Evolutionary conservation across 2,329 filamentous ascomycete genomes (phyloP).

Genomic region (Dothiorella sarmentorum): DNA sequence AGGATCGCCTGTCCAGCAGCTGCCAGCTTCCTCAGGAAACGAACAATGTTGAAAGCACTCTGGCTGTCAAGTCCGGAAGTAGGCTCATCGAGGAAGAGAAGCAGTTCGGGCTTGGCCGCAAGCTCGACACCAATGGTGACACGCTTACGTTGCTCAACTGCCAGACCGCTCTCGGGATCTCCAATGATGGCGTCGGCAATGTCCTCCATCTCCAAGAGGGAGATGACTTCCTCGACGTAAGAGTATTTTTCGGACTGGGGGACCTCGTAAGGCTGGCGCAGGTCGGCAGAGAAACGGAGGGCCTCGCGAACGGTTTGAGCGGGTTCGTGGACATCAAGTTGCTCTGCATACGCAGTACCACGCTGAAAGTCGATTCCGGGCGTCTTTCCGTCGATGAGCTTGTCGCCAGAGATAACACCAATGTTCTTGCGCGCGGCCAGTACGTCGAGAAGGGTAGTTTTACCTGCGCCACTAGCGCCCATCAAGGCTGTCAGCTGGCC

Average conservation of each 20-base stretch:
- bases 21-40: constrained; percentile 73
- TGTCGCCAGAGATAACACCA: constrained; percentile 60
- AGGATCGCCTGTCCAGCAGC: constrained; percentile 82
- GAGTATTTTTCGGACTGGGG: constrained; percentile 59
- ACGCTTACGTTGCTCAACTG: constrained; percentile 65
- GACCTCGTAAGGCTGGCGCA: constrained; percentile 59
- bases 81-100: constrained; percentile 76
- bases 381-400: constrained; percentile 58
- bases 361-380: constrained; percentile 61
- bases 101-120: constrained; percentile 64
- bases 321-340: constrained; percentile 62
- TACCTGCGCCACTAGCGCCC: constrained; percentile 75
- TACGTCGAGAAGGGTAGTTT: constrained; percentile 80
- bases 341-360: constrained; percentile 63
- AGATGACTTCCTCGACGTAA: constrained; percentile 64
- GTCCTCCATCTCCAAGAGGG: constrained; percentile 63
- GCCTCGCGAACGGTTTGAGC: constrained; percentile 64
- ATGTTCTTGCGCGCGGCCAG: constrained; percentile 64
- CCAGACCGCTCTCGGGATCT: constrained; percentile 56
- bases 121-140: constrained; percentile 62
- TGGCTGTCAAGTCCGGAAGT: constrained; percentile 72
- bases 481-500: constrained; percentile 77
- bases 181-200: constrained; percentile 66
- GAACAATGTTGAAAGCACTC: constrained; percentile 72
- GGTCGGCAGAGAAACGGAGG: constrained; percentile 62